These are phyloP conservation scores for Eleusine indica DNA, from an alignment of 176 grass and related monocot species.

Conservation along the genomic window DNA sequence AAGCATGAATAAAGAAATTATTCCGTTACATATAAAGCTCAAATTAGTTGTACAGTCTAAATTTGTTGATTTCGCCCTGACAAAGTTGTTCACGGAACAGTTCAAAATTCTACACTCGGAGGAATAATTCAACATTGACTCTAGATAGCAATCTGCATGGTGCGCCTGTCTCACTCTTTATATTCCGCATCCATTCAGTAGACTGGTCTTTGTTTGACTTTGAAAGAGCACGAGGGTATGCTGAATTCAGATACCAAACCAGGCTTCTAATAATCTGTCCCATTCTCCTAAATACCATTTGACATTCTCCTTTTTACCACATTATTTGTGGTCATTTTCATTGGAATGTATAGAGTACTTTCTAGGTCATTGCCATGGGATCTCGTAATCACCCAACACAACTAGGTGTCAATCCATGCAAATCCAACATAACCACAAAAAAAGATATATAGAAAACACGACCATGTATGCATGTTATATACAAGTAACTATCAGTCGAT, in stretches of 20 bases:
- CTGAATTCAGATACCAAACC: neutral
- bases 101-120: neutral
- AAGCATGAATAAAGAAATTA: too few relatives aligned
- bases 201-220: slow-evolving; percentile 25
- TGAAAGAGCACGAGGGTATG: neutral
- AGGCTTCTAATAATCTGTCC: neutral
- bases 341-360: neutral
- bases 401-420: too few relatives aligned
- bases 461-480: neutral
- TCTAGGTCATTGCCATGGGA: neutral
- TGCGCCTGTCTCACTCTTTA: neutral
- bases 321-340: neutral
- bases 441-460: neutral
- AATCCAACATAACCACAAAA: too few relatives aligned
- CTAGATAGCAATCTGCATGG: neutral
- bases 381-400: too few relatives aligned
- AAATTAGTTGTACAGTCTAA: too few relatives aligned
- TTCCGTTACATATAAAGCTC: too few relatives aligned
- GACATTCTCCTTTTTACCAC: neutral
- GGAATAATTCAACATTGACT: neutral
- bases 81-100: neutral
- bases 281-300: neutral
- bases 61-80: too few relatives aligned
- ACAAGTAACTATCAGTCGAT: too few relatives aligned
- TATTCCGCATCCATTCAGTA: neutral